A percentile compares a stretch with the other conserved stretches of the same genome.
Evolutionary conservation across 495 filamentous ascomycete genomes (phyloP).

Genomic region (Physcia stellaris): DNA sequence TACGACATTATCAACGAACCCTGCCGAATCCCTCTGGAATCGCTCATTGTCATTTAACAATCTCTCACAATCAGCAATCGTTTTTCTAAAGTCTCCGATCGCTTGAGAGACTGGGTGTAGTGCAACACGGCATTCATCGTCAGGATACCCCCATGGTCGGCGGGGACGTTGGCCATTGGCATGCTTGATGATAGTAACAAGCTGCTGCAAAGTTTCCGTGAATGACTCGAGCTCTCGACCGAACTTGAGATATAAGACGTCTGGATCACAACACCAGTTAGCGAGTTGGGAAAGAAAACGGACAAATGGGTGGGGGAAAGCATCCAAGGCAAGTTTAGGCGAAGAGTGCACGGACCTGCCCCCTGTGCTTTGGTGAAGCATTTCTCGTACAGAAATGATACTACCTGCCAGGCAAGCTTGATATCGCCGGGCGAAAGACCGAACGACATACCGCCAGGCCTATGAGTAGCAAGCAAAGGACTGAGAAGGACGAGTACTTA

Average conservation of each 20-base stretch:
- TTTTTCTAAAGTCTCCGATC: constrained; percentile 12
- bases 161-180: constrained; percentile 7
- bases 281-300: neutral
- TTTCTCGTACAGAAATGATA: constrained; percentile 5
- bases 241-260: constrained; percentile 11
- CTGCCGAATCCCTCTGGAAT: constrained; percentile 3
- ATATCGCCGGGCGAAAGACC: constrained; percentile 9
- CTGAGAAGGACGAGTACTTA: too few species aligned
- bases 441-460: constrained; percentile 5
- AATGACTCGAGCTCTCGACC: constrained; percentile 9
- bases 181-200: constrained; percentile 7
- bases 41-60: constrained; percentile 5
- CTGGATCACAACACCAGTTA: constrained; percentile 2
- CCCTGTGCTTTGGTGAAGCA: constrained; percentile 11
- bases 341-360: constrained; percentile 3
- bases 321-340: neutral
- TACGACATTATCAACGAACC: constrained; percentile 11
- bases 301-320: neutral
- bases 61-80: constrained; percentile 10
- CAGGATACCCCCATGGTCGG: constrained; percentile 8
- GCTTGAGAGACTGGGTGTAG: constrained; percentile 7
- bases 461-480: too few species aligned
- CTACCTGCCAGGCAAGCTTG: constrained; percentile 2
- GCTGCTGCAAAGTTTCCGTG: constrained; percentile 2
- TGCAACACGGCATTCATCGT: constrained; percentile 4